Base-by-base conservation (phyloP, 345 rosid species). In the Noccaea caerulescens region DNA sequence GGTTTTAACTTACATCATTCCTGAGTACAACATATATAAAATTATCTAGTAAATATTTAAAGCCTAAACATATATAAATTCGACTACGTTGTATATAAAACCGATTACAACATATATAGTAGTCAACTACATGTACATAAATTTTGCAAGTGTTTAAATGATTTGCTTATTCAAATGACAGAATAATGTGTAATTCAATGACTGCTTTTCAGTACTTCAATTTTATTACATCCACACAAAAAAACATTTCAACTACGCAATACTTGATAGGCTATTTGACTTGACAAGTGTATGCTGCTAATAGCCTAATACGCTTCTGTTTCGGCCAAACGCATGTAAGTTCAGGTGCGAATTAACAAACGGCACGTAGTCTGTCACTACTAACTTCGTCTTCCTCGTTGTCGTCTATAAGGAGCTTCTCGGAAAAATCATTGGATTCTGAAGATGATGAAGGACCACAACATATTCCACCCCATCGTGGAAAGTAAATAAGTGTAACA, bases 401-500 rank as follows among this genome's bases (percentile, higher is more conserved):
- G 4, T 68, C 58, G n/a, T 69, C 63, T 18, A 10, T 71, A 2
- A 88, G 88, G 58, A 71, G 72, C 54, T 30, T 67, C 42, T 56
- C 79, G 8, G 33, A 49, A 4, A 62, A 27, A 8, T 27, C 55
- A 2, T 70, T 58, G 1, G 75, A 50, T 33, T 20, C 27, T 7
- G 51, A 36, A 53, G 51, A 16, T 3, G 34, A 33, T 5, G 87
- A 79, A 27, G 89, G 85, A 39, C 74, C 76, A 51, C 84, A 81
- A 73, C 78, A 83, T 84, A 91, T 87, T 62, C 92, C 83, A 41
- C 91, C 93, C 82, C 78, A 80, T 6, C 32, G 77, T 23, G 91
- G 92, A 78, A 85, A 92, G 80, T 81, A 78, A 44, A 86, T 72
- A 13, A 84, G 62, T 33, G 85, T 23, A 74, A 82, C 77, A 1